These are phyloP conservation scores for Thymus quinquecostatus DNA, from an alignment of 257 asterid genomes.

Conservation along the genomic window DNA sequence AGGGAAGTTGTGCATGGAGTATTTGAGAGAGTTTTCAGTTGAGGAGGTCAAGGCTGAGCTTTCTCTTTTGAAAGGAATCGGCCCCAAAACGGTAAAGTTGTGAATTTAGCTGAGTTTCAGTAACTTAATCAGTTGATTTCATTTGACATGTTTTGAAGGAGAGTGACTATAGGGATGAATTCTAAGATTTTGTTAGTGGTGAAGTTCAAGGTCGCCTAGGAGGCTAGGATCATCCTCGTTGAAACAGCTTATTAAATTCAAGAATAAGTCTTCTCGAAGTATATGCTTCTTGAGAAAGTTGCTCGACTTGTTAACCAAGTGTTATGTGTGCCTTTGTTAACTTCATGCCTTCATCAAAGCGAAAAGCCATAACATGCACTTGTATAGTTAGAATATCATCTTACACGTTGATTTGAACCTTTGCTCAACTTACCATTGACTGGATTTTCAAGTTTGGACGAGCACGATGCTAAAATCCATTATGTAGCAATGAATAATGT, in stretches of 20 bases:
- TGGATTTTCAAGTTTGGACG: neutral
- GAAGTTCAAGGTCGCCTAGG: constrained; percentile 1
- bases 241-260: too few relatives aligned
- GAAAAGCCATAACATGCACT: too few relatives aligned
- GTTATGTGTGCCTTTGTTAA: too few relatives aligned
- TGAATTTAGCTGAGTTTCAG: constrained; percentile 1
- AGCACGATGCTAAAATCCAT: neutral
- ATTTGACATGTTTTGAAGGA: neutral
- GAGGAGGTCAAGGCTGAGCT: constrained; percentile 80
- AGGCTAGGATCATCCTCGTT: neutral
- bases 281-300: too few relatives aligned
- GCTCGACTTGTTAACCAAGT: too few relatives aligned
- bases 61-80: constrained; percentile 78
- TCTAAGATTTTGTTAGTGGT: neutral
- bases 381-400: too few relatives aligned
- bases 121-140: neutral
- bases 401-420: too few relatives aligned
- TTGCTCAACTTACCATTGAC: neutral
- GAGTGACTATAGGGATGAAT: neutral
- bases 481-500: neutral
- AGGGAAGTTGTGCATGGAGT: constrained; percentile 84
- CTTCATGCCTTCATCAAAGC: too few relatives aligned
- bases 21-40: constrained; percentile 64
- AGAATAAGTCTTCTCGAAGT: too few relatives aligned
- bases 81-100: constrained; percentile 78